Evolutionary conservation across 169 alveolate genomes (phyloP), one percentile per base, ranked within the genome.

Genomic region (Eimeria sp.): DNA sequence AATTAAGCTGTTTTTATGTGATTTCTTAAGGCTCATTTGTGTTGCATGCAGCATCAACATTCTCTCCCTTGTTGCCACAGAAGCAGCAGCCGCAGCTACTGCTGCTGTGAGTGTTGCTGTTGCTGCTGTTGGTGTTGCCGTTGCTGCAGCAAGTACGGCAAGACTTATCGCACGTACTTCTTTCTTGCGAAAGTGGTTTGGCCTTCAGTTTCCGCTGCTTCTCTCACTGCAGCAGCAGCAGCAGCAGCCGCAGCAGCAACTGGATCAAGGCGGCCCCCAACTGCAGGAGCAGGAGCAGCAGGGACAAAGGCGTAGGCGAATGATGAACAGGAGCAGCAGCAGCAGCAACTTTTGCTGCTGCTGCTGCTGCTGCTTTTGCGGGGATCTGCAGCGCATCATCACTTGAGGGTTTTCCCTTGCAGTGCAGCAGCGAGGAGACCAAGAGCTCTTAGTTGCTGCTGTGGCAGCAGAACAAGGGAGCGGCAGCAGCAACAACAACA

Each of bases 261-360:
- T 58, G 11, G n/a, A 49, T 34, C 63, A 22, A 20, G 88, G 13
- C 30, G 57, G 49, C 61, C 18, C 6, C 45, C 78, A 67, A 27
- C 78, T n/a, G 78, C 78, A 67, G 78, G 30, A 18, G 72, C 72
- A 61, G 78, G 30, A 67, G 78, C 78, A 67, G 78, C 78, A 54
- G 61, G 61, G 61, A 54, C 61, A 54, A 14, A 7, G 20, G 16
- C 61, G 16, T 7, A 54, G 61, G 61, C 61, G 61, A 14, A 54
- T 7, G 61, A 54, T 54, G 61, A 54, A 14, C 61, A 54, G 61
- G 16, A 54, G 61, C 61, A 54, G 61, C 61, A 54, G 61, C 61
- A 54, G 40, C 40, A 34, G 40, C 40, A 34, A 34, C 40, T n/a
- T 5, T 11, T 11, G 16, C 4, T 54, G 20, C 16, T 54, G 61